Evolutionary conservation across 1,139 yeast genomes (phyloP).

Genomic region (Hyphopichia wangnamkhiaoensis): DNA sequence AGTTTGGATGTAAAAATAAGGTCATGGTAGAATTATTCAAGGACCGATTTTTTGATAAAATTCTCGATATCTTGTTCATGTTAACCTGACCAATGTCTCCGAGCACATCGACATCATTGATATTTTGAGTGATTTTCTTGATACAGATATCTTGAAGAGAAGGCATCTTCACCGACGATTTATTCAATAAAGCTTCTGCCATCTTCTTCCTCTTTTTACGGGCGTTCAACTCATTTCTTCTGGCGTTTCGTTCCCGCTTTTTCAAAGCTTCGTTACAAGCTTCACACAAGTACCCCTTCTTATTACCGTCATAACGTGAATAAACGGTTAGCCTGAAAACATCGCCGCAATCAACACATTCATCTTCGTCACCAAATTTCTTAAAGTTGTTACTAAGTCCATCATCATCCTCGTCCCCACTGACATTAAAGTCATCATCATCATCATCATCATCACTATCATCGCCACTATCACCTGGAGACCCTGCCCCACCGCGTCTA

Average conservation of each 20-base stretch:
- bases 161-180: constrained; percentile 62
- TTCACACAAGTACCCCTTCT: constrained; percentile 65
- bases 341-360: constrained; percentile 61
- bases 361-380: constrained; percentile 49
- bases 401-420: constrained; percentile 28
- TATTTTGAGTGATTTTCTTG: constrained; percentile 65
- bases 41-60: constrained; percentile 79
- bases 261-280: constrained; percentile 55
- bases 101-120: constrained; percentile 71
- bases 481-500: constrained; percentile 26
- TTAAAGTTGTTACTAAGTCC: constrained; percentile 21
- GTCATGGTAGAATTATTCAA: constrained; percentile 69
- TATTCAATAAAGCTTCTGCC: constrained; percentile 82
- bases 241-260: constrained; percentile 44
- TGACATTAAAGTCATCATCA: constrained; percentile 29
- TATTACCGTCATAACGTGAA: constrained; percentile 52
- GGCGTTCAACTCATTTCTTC: constrained; percentile 58
- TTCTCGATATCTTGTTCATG: constrained; percentile 66
- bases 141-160: constrained; percentile 83
- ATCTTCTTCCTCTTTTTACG: constrained; percentile 73
- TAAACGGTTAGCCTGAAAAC: constrained; percentile 64
- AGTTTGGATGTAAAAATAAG: constrained; percentile 65
- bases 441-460: constrained; percentile 29
- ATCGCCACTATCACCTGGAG: constrained; percentile 16
- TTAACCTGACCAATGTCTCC: constrained; percentile 77